Evolutionary conservation across 495 filamentous ascomycete genomes (phyloP), one percentile per base, ranked within the genome.

Genomic region (Tetracladium setigerum): DNA sequence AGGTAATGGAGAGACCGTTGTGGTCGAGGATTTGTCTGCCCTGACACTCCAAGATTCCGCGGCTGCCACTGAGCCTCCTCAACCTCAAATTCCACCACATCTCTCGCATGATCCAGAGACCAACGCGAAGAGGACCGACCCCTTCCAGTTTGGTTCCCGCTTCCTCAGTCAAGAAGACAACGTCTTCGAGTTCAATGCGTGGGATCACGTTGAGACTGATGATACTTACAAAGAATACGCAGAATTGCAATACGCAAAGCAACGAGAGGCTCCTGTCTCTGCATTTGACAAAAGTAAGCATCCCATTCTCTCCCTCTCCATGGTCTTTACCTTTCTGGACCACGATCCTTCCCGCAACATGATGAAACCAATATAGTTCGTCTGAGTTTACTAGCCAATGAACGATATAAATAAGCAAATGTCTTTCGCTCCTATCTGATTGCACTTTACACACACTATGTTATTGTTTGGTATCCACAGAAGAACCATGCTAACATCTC

Each of bases 181-280:
- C 58, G 82, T 94, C 54, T 97, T 85, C 68, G 83, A 90, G 59
- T 91, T 89, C 80, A 98, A 98, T 64, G 92, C 92, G 33, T 98
- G 92, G 92, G 92, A 98, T 65, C 90, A 97, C 60, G 92, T 97
- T 58, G 81, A 85, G 57, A 83, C 88, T 51, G 89, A 95, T 61
- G 77, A 85, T 45, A 69, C 81, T 19, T 96, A 94, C 73, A 79
- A 79, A 54, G 79, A 82, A 43, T 91, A 89, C 63, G 83, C 89
- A 36, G 76, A 86, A 59, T 62, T 76, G 47, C 92, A 97, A 63
- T 90, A 84, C 58, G 74, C 73, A 27, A 83, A 80, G 63, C 92
- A 98, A 70, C 79, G 89, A 45, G 76, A 79, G 54, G 70, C 82
- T 40, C 91, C 87, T 31, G 91, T 92, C 22, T 86, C 80, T 11